A percentile compares a stretch with the other conserved stretches of the same genome.
Evolutionary conservation across 805 yeast genomes (phyloP).

Genomic region (Yarrowia divulgata): DNA sequence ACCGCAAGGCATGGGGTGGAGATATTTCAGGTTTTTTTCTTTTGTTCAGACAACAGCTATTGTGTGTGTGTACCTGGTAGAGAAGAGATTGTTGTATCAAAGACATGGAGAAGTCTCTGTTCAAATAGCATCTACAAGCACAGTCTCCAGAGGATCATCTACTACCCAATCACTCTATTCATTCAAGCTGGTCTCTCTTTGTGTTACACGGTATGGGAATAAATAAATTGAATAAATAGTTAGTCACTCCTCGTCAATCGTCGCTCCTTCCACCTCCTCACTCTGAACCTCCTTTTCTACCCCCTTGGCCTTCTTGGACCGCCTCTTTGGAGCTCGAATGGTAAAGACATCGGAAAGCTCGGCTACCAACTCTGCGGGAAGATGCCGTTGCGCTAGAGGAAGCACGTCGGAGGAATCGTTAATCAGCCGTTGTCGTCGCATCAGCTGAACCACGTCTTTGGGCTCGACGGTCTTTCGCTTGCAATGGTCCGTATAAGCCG

Average conservation of each 20-base stretch:
- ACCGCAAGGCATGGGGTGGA: too few species aligned
- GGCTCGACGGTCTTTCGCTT: conserved; percentile 47
- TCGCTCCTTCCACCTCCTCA: not conserved
- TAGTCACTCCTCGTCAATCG: not conserved
- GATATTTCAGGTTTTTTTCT: too few species aligned
- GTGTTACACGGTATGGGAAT: not conserved
- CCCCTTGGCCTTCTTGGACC: not conserved
- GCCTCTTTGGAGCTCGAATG: conserved; percentile 14
- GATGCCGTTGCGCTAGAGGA: conserved; percentile 46
- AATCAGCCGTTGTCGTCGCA: conserved; percentile 50
- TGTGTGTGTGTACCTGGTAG: too few species aligned
- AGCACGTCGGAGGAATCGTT: conserved; percentile 43
- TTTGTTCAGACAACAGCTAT: too few species aligned
- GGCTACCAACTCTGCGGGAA: conserved; percentile 49
- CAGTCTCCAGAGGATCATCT: too few species aligned
- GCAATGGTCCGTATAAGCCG: conserved; percentile 51
- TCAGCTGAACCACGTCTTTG: conserved; percentile 46
- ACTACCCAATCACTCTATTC: too few species aligned
- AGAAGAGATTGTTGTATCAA: too few species aligned
- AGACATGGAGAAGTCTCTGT: too few species aligned
- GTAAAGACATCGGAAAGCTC: conserved; percentile 33
- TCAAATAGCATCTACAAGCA: too few species aligned
- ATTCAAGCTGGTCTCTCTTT: too few species aligned
- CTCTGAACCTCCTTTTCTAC: not conserved
- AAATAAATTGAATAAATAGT: conserved; percentile 5